These are phyloP conservation scores for Oehlia diaphana DNA, from an alignment of 192 early-diverging fungal species.

Conservation along the genomic window DNA sequence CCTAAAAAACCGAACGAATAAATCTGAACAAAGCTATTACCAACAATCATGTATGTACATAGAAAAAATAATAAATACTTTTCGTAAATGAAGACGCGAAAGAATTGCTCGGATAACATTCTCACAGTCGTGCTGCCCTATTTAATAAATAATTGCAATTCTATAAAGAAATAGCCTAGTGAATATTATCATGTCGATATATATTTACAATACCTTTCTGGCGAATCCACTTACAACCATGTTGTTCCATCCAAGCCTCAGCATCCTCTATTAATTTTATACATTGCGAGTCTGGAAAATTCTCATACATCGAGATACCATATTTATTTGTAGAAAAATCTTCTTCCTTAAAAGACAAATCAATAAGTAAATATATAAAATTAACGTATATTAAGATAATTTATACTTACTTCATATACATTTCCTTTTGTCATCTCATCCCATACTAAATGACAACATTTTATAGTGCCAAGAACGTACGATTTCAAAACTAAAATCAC, in stretches of 20 bases:
- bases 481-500: constrained; percentile 45
- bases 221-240: constrained; percentile 39
- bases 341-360: constrained; percentile 44
- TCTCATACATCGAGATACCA: constrained; percentile 48
- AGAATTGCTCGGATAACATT: background rate
- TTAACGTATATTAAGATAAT: background rate
- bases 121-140: background rate
- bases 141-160: background rate
- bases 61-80: background rate
- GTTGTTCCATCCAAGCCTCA: constrained; percentile 37
- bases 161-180: too few relatives aligned
- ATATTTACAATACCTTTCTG: constrained; percentile 16
- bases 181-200: too few relatives aligned
- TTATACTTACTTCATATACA: constrained; percentile 47
- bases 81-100: background rate
- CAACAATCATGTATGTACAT: background rate
- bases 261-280: constrained; percentile 41
- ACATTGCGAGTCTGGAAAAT: constrained; percentile 37
- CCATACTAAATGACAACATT: constrained; percentile 53
- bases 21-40: background rate
- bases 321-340: constrained; percentile 62
- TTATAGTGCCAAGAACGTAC: constrained; percentile 49
- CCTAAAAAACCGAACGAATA: background rate
- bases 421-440: constrained; percentile 58
- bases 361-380: background rate